Percentiles rank a stretch among this genome's conserved stretches.
phyloP scores from a whole-genome alignment of 192 early-diverging fungal genomes.

The Diversispora eburnea region DNA sequence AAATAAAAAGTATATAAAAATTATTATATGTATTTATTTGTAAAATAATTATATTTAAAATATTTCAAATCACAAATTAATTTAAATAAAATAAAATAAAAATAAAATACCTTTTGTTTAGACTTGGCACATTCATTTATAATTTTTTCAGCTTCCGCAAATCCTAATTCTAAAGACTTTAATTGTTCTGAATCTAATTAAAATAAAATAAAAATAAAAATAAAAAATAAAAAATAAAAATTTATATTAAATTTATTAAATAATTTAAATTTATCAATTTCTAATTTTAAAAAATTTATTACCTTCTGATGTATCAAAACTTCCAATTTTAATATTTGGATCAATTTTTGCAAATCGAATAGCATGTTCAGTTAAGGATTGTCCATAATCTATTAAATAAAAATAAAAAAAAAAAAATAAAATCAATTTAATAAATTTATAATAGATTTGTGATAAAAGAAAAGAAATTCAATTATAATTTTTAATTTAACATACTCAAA shows the following conservation, averaged over 20 bases:
- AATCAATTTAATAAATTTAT: slow-evolving; percentile 9
- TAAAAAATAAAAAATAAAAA: background rate
- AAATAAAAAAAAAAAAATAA: background rate
- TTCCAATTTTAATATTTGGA: slow-evolving; percentile 58
- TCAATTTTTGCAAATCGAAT: slow-evolving; percentile 63
- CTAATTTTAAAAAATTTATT: background rate
- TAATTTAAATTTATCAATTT: too few species aligned
- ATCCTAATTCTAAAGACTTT: slow-evolving; percentile 56
- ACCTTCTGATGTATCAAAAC: slow-evolving; percentile 55
- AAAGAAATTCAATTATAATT: background rate
- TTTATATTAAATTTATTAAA: too few species aligned
- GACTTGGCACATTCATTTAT: slow-evolving; percentile 49
- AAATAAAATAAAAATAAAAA: background rate
- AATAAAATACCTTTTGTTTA: slow-evolving; percentile 41
- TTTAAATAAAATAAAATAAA: background rate
- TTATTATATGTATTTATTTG: too few species aligned
- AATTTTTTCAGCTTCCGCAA: slow-evolving; percentile 69
- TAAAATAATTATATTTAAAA: too few species aligned
- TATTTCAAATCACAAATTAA: background rate
- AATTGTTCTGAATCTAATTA: slow-evolving; percentile 51
- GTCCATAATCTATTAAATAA: slow-evolving; percentile 65
- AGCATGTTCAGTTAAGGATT: slow-evolving; percentile 82
- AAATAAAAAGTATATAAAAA: background rate
- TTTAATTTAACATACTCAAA: slow-evolving; percentile 40
- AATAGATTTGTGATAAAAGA: background rate